Conservation (phyloP, 2,329 filamentous ascomycete species). For the Paracorniculantispora psalliotae region DNA sequence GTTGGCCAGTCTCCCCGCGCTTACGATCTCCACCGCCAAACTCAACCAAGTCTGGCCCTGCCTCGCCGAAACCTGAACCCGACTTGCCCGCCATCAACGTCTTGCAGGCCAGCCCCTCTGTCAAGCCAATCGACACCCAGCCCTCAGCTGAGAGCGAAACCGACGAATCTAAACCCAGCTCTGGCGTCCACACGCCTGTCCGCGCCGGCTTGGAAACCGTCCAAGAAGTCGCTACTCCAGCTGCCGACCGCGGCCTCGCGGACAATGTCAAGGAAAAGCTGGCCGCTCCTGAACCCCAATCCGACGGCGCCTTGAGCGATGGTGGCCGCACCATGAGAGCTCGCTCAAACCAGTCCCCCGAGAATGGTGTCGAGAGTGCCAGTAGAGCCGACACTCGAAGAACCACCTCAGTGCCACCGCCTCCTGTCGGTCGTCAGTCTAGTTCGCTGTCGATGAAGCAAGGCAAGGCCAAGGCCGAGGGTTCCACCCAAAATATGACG, state of each 20-base stretch:
- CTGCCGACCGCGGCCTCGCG: slow-evolving; percentile 35
- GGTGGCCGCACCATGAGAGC: slow-evolving; percentile 40
- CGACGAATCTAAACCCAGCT: slow-evolving; percentile 43
- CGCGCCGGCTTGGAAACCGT: slow-evolving; percentile 78
- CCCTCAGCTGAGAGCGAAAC: slow-evolving; percentile 46
- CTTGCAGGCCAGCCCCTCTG: slow-evolving; percentile 44
- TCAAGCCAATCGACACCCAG: slow-evolving; percentile 38
- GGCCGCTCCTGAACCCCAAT: slow-evolving; percentile 34
- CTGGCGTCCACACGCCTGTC: slow-evolving; percentile 56
- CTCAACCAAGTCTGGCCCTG: slow-evolving; percentile 41
- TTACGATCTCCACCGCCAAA: slow-evolving; percentile 70
- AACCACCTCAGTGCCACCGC: slow-evolving; percentile 44
- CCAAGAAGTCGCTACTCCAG: slow-evolving; percentile 67
- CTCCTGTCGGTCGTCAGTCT: slow-evolving; percentile 59
- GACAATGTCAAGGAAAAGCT: slow-evolving; percentile 50
- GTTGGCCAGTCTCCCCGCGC: slow-evolving; percentile 74
- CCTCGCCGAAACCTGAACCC: slow-evolving; percentile 43
- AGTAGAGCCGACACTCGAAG: slow-evolving; percentile 39
- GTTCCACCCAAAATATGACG: slow-evolving; percentile 85
- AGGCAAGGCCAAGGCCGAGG: slow-evolving; percentile 67
- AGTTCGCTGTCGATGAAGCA: slow-evolving; percentile 49
- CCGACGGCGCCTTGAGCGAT: slow-evolving; percentile 34
- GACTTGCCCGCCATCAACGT: slow-evolving; percentile 50
- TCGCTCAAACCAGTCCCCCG: slow-evolving; percentile 44
- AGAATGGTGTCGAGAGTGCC: slow-evolving; percentile 64